Percentiles rank a stretch among this genome's conserved stretches.
These are phyloP conservation scores for Cladosporium sp. DNA, from an alignment of 2,329 filamentous ascomycete species.

Conservation along the genomic window DNA sequence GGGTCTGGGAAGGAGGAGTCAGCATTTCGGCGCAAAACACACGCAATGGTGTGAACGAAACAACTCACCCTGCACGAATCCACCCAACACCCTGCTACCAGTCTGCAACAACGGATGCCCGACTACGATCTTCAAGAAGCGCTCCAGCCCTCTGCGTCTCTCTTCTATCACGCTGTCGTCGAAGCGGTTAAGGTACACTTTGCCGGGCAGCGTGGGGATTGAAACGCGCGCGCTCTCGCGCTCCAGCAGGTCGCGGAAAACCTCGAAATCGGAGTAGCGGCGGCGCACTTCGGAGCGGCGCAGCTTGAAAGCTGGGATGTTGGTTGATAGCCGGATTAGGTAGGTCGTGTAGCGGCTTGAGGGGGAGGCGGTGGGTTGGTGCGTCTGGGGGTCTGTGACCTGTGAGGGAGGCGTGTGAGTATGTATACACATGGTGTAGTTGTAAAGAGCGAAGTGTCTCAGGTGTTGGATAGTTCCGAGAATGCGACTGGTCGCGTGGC, in stretches of 20 bases:
- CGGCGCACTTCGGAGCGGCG: conserved; percentile 77
- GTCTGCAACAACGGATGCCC: conserved; percentile 95
- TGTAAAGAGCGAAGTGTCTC: background rate
- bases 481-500: background rate
- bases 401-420: conserved; percentile 34
- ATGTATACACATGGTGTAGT: background rate
- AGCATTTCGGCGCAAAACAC: too few species aligned
- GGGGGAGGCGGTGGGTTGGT: conserved; percentile 66
- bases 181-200: conserved; percentile 97
- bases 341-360: conserved; percentile 84
- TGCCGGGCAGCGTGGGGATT: conserved; percentile 91
- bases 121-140: conserved; percentile 42
- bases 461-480: background rate
- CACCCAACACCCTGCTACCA: conserved; percentile 90
- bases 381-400: conserved; percentile 93
- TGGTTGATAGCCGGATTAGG: conserved; percentile 95
- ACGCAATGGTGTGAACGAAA: too few species aligned
- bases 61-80: conserved; percentile 87
- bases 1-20: conserved; percentile 52
- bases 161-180: conserved; percentile 76
- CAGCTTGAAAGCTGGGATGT: conserved; percentile 98
- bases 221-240: conserved; percentile 90
- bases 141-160: conserved; percentile 1
- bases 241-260: conserved; percentile 97
- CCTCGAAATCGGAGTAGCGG: conserved; percentile 96